These are phyloP conservation scores for bread wheat (Triticum aestivum) DNA, from an alignment of 176 grass and related monocot genomes.

Conservation along the genomic window IWGSC_CS_RefSeq_v2.1 NC_057795.1:476147429-476147928, in stretches of 20 bases:
- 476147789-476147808: constrained; percentile 77
- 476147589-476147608: neutral
- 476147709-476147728: constrained; percentile 78
- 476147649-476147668: neutral
- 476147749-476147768: constrained; percentile 73
- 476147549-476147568: neutral
- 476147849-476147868: constrained; percentile 55
- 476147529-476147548: neutral
- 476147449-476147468: neutral
- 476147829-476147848: constrained; percentile 40
- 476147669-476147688: constrained; percentile 14
- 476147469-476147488: neutral
- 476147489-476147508: neutral
- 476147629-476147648: neutral
- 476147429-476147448: neutral
- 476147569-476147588: neutral
- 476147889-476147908: constrained; percentile 43
- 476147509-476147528: neutral
- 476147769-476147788: constrained; percentile 63
- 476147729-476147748: constrained; percentile 56
- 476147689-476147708: constrained; percentile 81
- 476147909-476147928: constrained; percentile 38
- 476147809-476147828: constrained; percentile 60
- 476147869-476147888: constrained; percentile 53
- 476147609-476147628: neutral